A percentile compares a stretch with the other conserved stretches of the same genome.
These are phyloP conservation scores for Physcomitrellopsis africana DNA, from an alignment of 225 moss, liverwort and hornwort genomes.

Conservation along the genomic window DNA sequence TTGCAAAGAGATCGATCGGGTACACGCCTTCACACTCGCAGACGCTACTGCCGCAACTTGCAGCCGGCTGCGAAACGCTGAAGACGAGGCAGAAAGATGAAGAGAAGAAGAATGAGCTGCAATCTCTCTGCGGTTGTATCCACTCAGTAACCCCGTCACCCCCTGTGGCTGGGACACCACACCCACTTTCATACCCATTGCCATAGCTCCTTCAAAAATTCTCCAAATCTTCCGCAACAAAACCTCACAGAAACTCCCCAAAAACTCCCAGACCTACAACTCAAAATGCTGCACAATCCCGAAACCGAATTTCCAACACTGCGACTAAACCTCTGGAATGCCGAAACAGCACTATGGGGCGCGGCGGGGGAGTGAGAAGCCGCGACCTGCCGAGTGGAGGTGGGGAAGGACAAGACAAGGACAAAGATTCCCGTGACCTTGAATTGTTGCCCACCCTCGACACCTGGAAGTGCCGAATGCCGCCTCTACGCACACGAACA, in stretches of 20 bases:
- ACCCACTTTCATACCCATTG: constrained; percentile 40
- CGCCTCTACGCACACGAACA: no score
- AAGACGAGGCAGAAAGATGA: constrained; percentile 26
- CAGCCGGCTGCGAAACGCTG: constrained; percentile 29
- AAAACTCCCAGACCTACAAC: no score
- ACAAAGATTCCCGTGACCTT: no score
- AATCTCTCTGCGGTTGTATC: background rate
- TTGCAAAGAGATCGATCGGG: constrained; percentile 22
- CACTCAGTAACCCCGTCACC: background rate
- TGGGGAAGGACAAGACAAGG: no score
- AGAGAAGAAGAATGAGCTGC: constrained; percentile 12
- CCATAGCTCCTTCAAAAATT: constrained; percentile 27
- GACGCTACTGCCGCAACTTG: constrained; percentile 19
- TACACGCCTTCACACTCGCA: background rate
- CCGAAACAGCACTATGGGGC: no score
- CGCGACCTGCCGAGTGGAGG: no score
- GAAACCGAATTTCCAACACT: no score
- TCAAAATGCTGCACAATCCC: no score
- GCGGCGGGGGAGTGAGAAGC: no score
- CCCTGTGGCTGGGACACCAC: constrained; percentile 13
- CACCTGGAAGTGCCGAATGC: no score
- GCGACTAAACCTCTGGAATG: no score
- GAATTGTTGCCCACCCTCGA: no score
- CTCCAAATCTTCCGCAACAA: background rate
- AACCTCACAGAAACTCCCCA: background rate